Conservation (phyloP, 2,329 filamentous ascomycete genomes). For the Westerdykella aurantiaca region DNA sequence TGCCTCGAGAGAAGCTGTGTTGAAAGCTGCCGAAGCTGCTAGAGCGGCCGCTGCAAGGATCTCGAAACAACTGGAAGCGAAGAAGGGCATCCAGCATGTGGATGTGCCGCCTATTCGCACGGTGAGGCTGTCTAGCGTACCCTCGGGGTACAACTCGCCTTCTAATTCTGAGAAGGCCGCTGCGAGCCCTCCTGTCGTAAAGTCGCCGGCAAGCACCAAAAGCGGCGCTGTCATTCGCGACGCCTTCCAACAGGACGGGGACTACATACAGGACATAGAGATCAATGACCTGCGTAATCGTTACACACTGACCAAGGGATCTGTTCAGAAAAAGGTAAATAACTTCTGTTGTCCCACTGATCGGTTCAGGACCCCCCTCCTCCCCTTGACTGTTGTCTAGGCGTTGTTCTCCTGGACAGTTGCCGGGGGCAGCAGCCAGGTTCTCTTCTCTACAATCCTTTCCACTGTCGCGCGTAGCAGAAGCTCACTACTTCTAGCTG, state of each 20-base stretch:
- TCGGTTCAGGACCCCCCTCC: constrained; percentile 46
- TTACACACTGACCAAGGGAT: constrained; percentile 93
- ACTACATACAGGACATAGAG: constrained; percentile 98
- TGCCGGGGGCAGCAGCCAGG: constrained; percentile 16
- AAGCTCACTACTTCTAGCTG: constrained; percentile 46
- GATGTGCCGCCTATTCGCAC: constrained; percentile 76
- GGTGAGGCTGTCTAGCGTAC: constrained; percentile 35
- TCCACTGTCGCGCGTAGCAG: constrained; percentile 36
- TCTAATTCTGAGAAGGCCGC: constrained; percentile 11
- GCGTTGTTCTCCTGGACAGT: constrained; percentile 6
- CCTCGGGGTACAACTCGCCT: not conserved
- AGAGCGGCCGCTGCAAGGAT: constrained; percentile 64
- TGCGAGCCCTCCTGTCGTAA: constrained; percentile 47
- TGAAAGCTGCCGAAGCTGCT: constrained; percentile 68
- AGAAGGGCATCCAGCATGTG: constrained; percentile 84
- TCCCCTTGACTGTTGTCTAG: constrained; percentile 13
- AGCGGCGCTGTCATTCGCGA: constrained; percentile 58
- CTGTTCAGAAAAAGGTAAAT: constrained; percentile 99
- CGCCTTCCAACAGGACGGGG: constrained; percentile 91
- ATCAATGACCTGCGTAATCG: constrained; percentile 96
- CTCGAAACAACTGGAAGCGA: constrained; percentile 47
- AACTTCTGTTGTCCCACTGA: constrained; percentile 65
- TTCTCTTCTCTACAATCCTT: constrained; percentile 25
- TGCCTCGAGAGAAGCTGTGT: constrained; percentile 36
- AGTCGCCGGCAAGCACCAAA: constrained; percentile 49